Evolutionary conservation across 2,329 filamentous ascomycete species (phyloP).

Genomic region (Fusarium robinianum): DNA sequence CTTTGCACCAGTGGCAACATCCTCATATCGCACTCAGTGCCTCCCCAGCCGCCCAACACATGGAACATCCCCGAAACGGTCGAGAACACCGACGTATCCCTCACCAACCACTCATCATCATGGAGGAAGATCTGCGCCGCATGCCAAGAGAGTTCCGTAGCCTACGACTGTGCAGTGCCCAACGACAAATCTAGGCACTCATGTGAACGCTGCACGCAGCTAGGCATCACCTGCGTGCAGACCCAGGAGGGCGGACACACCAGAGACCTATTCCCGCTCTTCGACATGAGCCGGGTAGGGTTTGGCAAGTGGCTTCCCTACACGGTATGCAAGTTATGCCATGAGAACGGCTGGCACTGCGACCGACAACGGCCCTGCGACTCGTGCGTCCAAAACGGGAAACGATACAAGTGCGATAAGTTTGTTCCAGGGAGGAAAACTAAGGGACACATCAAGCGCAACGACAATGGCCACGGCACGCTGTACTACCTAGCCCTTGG

Average conservation of each 20-base stretch:
- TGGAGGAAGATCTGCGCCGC: constrained; percentile 22
- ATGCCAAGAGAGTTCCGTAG: constrained; percentile 4
- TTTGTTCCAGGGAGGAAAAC: neutral
- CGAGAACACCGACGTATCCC: constrained; percentile 10
- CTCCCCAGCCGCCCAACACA: neutral
- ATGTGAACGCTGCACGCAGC: constrained; percentile 35
- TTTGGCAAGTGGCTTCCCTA: constrained; percentile 38
- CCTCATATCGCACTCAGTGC: neutral
- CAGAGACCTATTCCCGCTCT: constrained; percentile 27
- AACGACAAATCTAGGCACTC: constrained; percentile 4
- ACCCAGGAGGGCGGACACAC: neutral
- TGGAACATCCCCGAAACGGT: constrained; percentile 12
- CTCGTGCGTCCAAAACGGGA: constrained; percentile 34
- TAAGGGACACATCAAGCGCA: no score
- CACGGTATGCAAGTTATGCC: constrained; percentile 34
- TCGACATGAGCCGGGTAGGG: constrained; percentile 40
- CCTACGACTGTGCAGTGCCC: constrained; percentile 8
- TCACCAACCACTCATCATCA: neutral
- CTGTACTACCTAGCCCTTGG: constrained; percentile 44
- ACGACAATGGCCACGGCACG: constrained; percentile 18
- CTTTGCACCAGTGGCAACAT: constrained; percentile 2
- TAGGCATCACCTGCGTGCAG: constrained; percentile 39
- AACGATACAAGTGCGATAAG: constrained; percentile 3
- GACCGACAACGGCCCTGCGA: constrained; percentile 47
- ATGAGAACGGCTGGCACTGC: constrained; percentile 33